These are phyloP conservation scores for Adenanthera pavonina DNA, from an alignment of 306 rosid genomes.

Conservation along the genomic window DNA sequence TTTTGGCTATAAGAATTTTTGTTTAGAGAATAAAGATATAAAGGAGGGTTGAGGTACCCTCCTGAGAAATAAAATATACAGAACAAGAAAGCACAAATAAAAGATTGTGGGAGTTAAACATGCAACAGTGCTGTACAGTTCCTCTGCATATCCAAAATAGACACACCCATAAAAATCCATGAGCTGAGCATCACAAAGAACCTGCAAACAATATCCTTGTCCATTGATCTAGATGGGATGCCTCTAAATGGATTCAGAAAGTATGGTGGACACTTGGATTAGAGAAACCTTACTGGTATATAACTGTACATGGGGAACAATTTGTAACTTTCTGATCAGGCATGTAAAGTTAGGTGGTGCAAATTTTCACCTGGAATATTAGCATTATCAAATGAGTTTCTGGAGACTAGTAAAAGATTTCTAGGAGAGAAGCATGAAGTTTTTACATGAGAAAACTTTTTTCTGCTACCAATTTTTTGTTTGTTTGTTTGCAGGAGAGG, in stretches of 20 bases:
- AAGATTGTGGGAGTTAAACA: background rate
- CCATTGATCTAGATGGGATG: background rate
- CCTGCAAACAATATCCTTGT: background rate
- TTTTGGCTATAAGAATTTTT: background rate
- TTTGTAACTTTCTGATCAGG: background rate
- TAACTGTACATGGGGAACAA: background rate
- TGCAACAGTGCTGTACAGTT: background rate
- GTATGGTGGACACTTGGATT: background rate
- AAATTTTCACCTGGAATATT: conserved; percentile 4
- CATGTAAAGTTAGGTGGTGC: conserved; percentile 2
- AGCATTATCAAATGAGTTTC: conserved; percentile 8
- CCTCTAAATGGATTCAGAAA: background rate
- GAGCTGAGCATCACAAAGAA: background rate
- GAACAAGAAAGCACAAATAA: background rate
- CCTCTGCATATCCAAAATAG: background rate
- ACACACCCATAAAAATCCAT: background rate
- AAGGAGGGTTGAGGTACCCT: background rate
- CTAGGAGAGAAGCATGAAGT: conserved; percentile 19
- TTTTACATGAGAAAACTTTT: background rate
- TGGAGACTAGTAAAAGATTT: conserved; percentile 17
- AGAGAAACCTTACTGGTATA: background rate
- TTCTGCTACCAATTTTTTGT: background rate
- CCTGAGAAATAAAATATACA: background rate
- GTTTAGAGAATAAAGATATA: background rate
- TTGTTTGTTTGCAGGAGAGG: background rate